phyloP scores from a whole-genome alignment of 208 protist genomes.

The Leishmania major region DNA sequence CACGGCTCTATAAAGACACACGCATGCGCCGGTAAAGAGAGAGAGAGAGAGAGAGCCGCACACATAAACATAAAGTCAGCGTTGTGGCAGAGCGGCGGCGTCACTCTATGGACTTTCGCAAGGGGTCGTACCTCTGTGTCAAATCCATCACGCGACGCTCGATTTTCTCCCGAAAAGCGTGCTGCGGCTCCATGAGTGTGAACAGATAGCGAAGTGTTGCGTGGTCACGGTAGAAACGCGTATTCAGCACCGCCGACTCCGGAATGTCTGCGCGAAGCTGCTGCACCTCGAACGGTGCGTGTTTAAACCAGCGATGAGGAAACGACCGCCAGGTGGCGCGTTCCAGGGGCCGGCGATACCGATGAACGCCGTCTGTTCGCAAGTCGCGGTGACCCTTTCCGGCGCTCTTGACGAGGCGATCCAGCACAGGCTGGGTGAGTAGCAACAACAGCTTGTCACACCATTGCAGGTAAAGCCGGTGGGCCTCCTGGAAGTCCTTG shows the following conservation, averaged over 20 bases:
- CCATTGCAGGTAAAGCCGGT: conserved; percentile 73
- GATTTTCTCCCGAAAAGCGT: conserved; percentile 64
- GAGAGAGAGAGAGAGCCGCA: background rate
- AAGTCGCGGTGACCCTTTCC: conserved; percentile 64
- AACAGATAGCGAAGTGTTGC: conserved; percentile 82
- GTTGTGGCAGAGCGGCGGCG: background rate
- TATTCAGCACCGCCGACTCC: conserved; percentile 68
- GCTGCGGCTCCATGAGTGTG: conserved; percentile 82
- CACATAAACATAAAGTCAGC: background rate
- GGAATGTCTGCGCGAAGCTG: conserved; percentile 88
- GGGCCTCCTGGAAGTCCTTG: conserved; percentile 65
- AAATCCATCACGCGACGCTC: conserved; percentile 75
- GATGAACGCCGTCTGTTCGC: conserved; percentile 74
- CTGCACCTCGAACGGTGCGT: conserved; percentile 90
- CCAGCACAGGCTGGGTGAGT: conserved; percentile 72
- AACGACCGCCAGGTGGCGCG: conserved; percentile 79
- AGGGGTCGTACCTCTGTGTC: conserved; percentile 60
- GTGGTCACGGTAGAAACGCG: conserved; percentile 78
- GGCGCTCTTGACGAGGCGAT: conserved; percentile 77
- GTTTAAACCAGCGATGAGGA: conserved; percentile 85
- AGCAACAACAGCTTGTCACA: conserved; percentile 83
- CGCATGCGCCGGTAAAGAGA: too few species aligned
- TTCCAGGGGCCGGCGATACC: conserved; percentile 47
- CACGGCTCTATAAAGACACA: background rate
- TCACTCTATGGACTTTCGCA: background rate